Evolutionary conservation across 805 yeast genomes (phyloP).

Genomic region (Saturnispora dispora): DNA sequence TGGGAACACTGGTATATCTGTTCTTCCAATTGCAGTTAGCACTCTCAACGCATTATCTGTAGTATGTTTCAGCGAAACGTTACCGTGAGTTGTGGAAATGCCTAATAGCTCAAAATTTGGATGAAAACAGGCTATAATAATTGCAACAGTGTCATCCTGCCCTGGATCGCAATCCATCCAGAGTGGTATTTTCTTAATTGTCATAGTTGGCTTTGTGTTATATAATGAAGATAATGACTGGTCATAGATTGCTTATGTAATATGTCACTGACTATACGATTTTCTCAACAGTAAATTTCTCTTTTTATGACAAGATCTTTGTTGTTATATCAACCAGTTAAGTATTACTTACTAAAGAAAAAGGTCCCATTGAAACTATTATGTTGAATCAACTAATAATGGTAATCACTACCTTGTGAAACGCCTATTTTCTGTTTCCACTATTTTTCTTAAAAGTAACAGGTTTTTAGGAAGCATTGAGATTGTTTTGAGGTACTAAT

Average conservation of each 20-base stretch:
- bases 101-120: slow-evolving; percentile 55
- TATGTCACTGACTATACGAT: not conserved
- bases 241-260: not conserved
- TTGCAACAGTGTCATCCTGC: slow-evolving; percentile 77
- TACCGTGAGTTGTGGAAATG: slow-evolving; percentile 70
- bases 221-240: not conserved
- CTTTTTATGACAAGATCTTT: not conserved
- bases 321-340: not conserved
- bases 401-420: too few species aligned
- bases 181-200: slow-evolving; percentile 39
- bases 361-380: too few species aligned
- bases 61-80: slow-evolving; percentile 54
- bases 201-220: not conserved
- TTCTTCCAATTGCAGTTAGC: slow-evolving; percentile 46
- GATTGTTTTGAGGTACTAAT: too few species aligned
- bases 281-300: not conserved
- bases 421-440: too few species aligned
- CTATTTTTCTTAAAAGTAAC: too few species aligned
- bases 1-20: slow-evolving; percentile 53
- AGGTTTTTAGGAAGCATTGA: too few species aligned
- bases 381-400: too few species aligned
- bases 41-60: slow-evolving; percentile 61
- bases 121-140: slow-evolving; percentile 51
- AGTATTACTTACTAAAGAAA: too few species aligned
- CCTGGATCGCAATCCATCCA: slow-evolving; percentile 95